Conservation (phyloP, 495 filamentous ascomycete species). For the Neurospora discreta region DNA sequence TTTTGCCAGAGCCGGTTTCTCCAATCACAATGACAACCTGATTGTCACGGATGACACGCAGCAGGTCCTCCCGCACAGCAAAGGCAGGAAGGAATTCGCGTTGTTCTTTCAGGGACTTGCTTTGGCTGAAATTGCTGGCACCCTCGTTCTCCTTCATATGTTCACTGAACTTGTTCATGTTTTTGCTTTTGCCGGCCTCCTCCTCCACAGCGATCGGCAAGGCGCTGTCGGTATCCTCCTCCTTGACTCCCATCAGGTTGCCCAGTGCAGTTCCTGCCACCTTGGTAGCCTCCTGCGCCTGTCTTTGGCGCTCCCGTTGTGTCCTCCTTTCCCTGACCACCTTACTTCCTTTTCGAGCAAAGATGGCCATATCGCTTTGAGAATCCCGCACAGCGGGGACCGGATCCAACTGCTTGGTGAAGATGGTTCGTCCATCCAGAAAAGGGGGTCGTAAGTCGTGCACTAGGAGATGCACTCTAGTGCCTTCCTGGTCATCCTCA, state of each 20-base stretch:
- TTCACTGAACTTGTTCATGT: conserved; percentile 74
- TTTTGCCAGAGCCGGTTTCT: conserved; percentile 94
- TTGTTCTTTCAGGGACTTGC: conserved; percentile 83
- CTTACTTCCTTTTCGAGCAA: conserved; percentile 88
- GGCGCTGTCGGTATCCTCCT: conserved; percentile 87
- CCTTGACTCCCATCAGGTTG: conserved; percentile 89
- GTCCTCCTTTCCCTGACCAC: conserved; percentile 85
- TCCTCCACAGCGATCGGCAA: conserved; percentile 66
- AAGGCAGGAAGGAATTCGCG: conserved; percentile 92
- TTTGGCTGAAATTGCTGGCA: conserved; percentile 85
- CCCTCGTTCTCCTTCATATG: conserved; percentile 85
- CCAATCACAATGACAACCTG: conserved; percentile 95
- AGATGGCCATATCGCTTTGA: conserved; percentile 98
- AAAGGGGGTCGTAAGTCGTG: conserved; percentile 95
- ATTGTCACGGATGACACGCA: conserved; percentile 91
- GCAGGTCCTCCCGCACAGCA: conserved; percentile 89
- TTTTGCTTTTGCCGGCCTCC: conserved; percentile 30
- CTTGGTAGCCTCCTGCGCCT: conserved; percentile 92
- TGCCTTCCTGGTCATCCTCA: conserved; percentile 83
- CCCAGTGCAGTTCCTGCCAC: conserved; percentile 85
- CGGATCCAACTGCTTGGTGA: conserved; percentile 94
- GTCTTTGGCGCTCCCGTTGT: conserved; percentile 87
- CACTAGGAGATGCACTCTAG: conserved; percentile 79
- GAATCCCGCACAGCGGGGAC: conserved; percentile 87
- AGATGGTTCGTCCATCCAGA: conserved; percentile 85